Conservation (phyloP, 2,329 filamentous ascomycete genomes). For the Botrytis pseudocinerea region DNA sequence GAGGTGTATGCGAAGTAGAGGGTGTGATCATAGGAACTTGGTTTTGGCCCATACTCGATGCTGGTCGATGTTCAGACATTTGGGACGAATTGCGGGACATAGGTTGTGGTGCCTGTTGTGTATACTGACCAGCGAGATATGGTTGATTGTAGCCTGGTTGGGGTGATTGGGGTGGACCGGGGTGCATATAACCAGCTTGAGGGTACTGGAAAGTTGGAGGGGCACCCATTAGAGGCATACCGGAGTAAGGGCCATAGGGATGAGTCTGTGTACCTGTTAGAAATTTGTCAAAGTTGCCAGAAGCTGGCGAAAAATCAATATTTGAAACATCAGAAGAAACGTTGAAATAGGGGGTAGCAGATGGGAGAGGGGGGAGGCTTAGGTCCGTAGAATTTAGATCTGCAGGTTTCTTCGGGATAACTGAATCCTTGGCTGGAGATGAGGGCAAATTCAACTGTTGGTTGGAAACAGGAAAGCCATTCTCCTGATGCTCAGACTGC, state of each 20-base stretch:
- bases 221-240: constrained; percentile 43
- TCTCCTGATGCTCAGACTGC: constrained; percentile 28
- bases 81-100: constrained; percentile 87
- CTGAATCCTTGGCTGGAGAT: constrained; percentile 16
- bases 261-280: constrained; percentile 57
- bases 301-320: constrained; percentile 67
- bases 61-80: constrained; percentile 62
- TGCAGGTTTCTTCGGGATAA: constrained; percentile 17
- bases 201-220: constrained; percentile 46
- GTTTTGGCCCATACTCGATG: constrained; percentile 44
- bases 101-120: constrained; percentile 55
- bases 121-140: constrained; percentile 42
- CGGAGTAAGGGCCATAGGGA: constrained; percentile 54
- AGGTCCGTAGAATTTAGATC: constrained; percentile 18
- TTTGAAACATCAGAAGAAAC: constrained; percentile 28
- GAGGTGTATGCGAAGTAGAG: constrained; percentile 52
- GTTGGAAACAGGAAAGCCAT: constrained; percentile 29
- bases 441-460: constrained; percentile 23
- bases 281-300: constrained; percentile 65
- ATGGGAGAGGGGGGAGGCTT: constrained; percentile 34
- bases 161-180: constrained; percentile 46
- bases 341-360: constrained; percentile 36
- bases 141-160: constrained; percentile 50
- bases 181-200: constrained; percentile 53
- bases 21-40: constrained; percentile 40